phyloP scores from a whole-genome alignment of 345 rosid species.

The Passiflora organensis region DNA sequence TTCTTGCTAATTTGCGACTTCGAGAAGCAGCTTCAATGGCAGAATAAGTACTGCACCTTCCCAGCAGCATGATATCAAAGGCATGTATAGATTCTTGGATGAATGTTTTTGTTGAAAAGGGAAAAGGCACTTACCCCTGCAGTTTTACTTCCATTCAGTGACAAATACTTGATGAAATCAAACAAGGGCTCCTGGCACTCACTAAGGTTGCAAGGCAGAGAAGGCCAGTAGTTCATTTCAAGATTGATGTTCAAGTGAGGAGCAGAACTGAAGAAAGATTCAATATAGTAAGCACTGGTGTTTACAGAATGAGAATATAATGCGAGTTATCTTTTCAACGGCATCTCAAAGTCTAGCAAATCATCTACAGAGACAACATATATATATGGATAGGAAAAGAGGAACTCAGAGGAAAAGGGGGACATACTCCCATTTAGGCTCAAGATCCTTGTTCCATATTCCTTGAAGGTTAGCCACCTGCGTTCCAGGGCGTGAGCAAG shows the following conservation, averaged over 20 bases:
- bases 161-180: conserved; percentile 61
- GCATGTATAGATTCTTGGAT: no score
- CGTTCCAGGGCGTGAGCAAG: conserved; percentile 86
- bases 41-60: not conserved
- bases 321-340: no score
- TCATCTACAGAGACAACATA: no score
- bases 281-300: conserved; percentile 7
- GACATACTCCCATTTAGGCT: conserved; percentile 87
- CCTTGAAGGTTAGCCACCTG: conserved; percentile 94
- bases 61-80: not conserved
- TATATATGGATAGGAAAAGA: conserved; percentile 1
- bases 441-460: conserved; percentile 78
- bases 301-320: not conserved
- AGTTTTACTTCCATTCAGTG: conserved; percentile 78
- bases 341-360: not conserved
- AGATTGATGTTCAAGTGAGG: conserved; percentile 94
- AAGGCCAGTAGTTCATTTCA: conserved; percentile 97
- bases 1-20: not conserved
- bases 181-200: conserved; percentile 94
- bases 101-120: no score
- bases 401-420: no score
- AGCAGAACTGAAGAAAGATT: conserved; percentile 54
- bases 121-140: conserved; percentile 50
- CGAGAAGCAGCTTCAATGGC: no score
- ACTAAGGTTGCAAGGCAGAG: conserved; percentile 72